Evolutionary conservation across 31 red algal species (phyloP), one percentile per base, ranked within the genome.

Genomic region (Pterothamnion heteromorphum): DNA sequence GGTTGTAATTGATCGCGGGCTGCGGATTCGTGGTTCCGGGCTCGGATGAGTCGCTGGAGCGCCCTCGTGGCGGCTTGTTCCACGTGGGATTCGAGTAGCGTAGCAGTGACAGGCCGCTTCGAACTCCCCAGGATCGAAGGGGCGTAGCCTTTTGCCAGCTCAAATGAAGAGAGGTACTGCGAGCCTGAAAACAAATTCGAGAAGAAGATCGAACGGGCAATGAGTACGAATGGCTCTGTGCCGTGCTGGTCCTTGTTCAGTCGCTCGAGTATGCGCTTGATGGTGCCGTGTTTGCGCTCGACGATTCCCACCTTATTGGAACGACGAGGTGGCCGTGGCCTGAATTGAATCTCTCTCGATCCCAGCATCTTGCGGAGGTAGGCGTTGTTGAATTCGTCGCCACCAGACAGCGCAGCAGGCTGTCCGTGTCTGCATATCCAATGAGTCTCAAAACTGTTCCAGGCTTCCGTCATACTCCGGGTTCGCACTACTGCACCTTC

Each of bases 161-260:
- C 0, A 58, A 90, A 90, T 18, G 28, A 28, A 35, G 27, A 74
- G 30, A 90, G 35, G 22, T 74, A 74, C 31, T 57, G 41, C 3
- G 80, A 92, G 33, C 91, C 74, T 22, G 80, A 58, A 41, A 92
- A 92, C 31, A 51, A 3, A 85, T 85, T 92, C 23, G 35, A 92
- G 0, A 92, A 33, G 58, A 92, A 92, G 0, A 0, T 64, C 33
- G 74, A 78, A 30, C 91, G 44, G 0, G 71, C 84, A 2, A 90
- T 44, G 27, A 90, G 26, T 24, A 44, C 1, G 35, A 31, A 35
- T 0, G 81, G 36, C 20, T 4, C 71, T 44, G 71, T 23, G 0
- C 21, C 57, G 3, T 36, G 33, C 34, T 22, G 21, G 3, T 92
- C 91, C 20, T 30, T 5, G 30, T 83, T n/a, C 21, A 92, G 5